Evolutionary conservation across 352 stramenopile species (phyloP), one percentile per base, ranked within the genome.

Genomic region (Albugo laibachii): DNA sequence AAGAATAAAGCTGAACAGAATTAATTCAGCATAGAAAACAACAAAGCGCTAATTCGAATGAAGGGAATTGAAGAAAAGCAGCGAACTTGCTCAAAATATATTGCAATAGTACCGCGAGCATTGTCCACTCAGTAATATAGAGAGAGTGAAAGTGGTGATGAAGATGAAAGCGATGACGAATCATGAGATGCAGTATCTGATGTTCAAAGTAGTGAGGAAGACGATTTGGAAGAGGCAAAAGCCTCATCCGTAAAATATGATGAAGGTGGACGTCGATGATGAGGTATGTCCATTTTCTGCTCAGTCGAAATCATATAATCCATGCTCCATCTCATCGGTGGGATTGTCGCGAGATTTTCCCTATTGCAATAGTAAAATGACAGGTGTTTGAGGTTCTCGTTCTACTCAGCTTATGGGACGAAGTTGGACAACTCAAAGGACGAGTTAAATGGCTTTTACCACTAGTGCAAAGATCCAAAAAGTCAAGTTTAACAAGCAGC

Each of bases 61-160:
- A 98, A 98, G 76, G 78, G 96, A 45, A 95, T 57, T 98, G 41
- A 95, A 96, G 60, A 97, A 97, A 68, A 83, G 97, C 63, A 84
- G 95, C 49, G 95, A 97, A 53, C 58, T 68, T 14, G 92, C 95
- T 53, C 62, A 71, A 45, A 61, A 61, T 35, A 69, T 94, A 43
- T 80, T 97, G 50, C 68, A 92, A 48, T 74, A 84, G 52, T 96
- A 96, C 70, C 70, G 83, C 14, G 72, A 79, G 42, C 83, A 96
- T 66, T 88, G 88, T 6, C 63, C 93, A 38, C 77, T 71, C 31
- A 78, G 63, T 20, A 84, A 75, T 53, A 71, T 80, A 3, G 75
- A 70, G 34, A 46, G 6, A 47, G 24, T 31, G 65, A 83, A 41
- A 65, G 67, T 42, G 62, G 66, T 18, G 56, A 58, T 14, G 31